These are phyloP conservation scores for Emergomyces africanus DNA, from an alignment of 2,329 filamentous ascomycete species.

Conservation along the genomic window DNA sequence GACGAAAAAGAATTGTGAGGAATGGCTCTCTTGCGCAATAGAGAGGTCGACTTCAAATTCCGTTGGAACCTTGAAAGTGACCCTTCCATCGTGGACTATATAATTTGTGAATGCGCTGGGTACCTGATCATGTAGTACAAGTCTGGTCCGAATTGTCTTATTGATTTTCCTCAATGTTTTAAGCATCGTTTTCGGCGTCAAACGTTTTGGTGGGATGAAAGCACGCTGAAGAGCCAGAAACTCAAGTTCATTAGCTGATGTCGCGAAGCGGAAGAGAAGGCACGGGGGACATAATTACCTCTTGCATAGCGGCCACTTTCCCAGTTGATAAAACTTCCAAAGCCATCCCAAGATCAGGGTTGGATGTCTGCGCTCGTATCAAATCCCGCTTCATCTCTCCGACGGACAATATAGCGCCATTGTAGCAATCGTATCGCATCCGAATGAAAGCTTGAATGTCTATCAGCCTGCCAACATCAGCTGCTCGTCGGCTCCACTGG, in stretches of 20 bases:
- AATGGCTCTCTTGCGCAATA: slow-evolving; percentile 70
- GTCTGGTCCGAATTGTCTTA: slow-evolving; percentile 63
- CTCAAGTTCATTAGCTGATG: background rate
- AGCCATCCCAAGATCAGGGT: slow-evolving; percentile 83
- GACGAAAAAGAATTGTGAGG: slow-evolving; percentile 85
- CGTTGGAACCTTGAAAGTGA: slow-evolving; percentile 67
- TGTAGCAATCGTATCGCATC: slow-evolving; percentile 48
- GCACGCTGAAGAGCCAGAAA: slow-evolving; percentile 42
- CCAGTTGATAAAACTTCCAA: slow-evolving; percentile 72
- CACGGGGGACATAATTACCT: slow-evolving; percentile 36
- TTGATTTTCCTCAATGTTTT: slow-evolving; percentile 70
- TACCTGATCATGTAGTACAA: slow-evolving; percentile 76
- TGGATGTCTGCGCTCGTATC: slow-evolving; percentile 61
- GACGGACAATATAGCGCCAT: slow-evolving; percentile 48
- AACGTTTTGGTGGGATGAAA: slow-evolving; percentile 60
- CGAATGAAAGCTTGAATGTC: slow-evolving; percentile 69
- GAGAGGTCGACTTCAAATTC: slow-evolving; percentile 93
- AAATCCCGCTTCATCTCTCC: slow-evolving; percentile 62
- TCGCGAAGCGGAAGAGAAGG: background rate
- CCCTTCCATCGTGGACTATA: slow-evolving; percentile 69
- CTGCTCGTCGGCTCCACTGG: slow-evolving; percentile 73
- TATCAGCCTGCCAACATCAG: slow-evolving; percentile 73
- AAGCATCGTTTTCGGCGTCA: slow-evolving; percentile 60
- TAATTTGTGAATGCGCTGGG: slow-evolving; percentile 69
- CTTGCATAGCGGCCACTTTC: slow-evolving; percentile 63